phyloP scores from a whole-genome alignment of 2,329 filamentous ascomycete species.

The Chlorencoelia australis region DNA sequence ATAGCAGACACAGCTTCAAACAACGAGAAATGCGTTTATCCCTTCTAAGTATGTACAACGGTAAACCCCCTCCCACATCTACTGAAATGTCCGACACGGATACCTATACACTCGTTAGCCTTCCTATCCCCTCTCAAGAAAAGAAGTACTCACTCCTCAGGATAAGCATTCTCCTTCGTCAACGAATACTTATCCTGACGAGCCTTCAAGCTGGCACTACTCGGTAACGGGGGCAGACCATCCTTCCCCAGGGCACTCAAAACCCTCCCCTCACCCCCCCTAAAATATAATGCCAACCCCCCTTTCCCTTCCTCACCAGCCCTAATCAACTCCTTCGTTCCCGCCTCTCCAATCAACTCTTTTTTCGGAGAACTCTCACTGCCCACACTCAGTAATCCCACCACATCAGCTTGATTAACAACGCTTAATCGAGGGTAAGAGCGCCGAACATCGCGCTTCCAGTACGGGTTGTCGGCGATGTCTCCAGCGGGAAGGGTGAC shows the following conservation, averaged over 20 bases:
- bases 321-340: slow-evolving; percentile 62
- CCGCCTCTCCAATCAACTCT: slow-evolving; percentile 69
- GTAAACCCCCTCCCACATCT: slow-evolving; percentile 2
- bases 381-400: slow-evolving; percentile 74
- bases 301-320: slow-evolving; percentile 66
- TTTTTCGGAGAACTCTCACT: slow-evolving; percentile 73
- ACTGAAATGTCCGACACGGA: slow-evolving; percentile 11
- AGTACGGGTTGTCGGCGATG: slow-evolving; percentile 88
- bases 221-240: slow-evolving; percentile 80
- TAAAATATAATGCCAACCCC: slow-evolving; percentile 64
- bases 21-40: too few species aligned
- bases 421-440: slow-evolving; percentile 72
- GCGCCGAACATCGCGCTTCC: slow-evolving; percentile 84
- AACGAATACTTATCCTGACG: slow-evolving; percentile 59
- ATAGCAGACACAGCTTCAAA: too few species aligned
- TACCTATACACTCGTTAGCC: slow-evolving; percentile 5
- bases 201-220: slow-evolving; percentile 43
- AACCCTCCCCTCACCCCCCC: slow-evolving; percentile 40
- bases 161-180: slow-evolving; percentile 59
- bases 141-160: slow-evolving; percentile 46
- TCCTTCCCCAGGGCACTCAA: slow-evolving; percentile 58
- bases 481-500: slow-evolving; percentile 77
- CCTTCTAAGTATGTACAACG: too few species aligned
- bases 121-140: background rate
- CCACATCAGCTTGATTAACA: slow-evolving; percentile 75